Conservation (phyloP, 169 alveolate species). For the Eimeria tenella region DNA sequence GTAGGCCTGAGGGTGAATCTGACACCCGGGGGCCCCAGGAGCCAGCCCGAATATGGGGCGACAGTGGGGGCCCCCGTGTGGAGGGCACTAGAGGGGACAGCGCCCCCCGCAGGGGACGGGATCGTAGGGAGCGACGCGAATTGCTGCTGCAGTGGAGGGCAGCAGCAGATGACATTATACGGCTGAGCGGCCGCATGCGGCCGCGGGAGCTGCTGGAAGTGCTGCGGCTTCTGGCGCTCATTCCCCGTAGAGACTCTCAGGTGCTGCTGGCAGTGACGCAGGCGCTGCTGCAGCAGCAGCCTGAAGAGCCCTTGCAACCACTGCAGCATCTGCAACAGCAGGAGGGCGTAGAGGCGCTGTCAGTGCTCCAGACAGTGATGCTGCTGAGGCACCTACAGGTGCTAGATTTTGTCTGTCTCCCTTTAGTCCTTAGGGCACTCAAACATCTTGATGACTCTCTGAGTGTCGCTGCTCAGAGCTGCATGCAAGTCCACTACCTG, state of each 20-base stretch:
- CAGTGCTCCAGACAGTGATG: constrained; percentile 29
- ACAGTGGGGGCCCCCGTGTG: background rate
- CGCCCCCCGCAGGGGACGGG: background rate
- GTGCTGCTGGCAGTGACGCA: constrained; percentile 40
- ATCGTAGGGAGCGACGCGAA: background rate
- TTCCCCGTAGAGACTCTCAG: background rate
- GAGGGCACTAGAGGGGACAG: background rate
- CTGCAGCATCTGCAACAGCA: background rate
- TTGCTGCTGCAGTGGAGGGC: background rate
- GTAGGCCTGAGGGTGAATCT: background rate
- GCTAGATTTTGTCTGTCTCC: background rate
- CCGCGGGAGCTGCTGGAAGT: constrained; percentile 25
- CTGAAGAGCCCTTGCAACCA: background rate
- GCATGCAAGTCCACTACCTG: constrained; percentile 21
- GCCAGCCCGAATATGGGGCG: background rate
- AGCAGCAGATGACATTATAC: background rate
- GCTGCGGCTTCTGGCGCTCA: constrained; percentile 35
- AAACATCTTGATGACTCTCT: background rate
- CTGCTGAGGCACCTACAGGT: constrained; percentile 22
- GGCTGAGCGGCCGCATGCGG: constrained; percentile 19
- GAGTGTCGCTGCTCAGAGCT: constrained; percentile 2
- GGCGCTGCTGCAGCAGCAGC: constrained; percentile 37
- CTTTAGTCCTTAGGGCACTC: background rate
- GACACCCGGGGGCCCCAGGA: background rate
- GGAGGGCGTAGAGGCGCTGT: constrained; percentile 14